These are phyloP conservation scores for Blastobotrys americana DNA, from an alignment of 805 yeast genomes.

Conservation along the genomic window DNA sequence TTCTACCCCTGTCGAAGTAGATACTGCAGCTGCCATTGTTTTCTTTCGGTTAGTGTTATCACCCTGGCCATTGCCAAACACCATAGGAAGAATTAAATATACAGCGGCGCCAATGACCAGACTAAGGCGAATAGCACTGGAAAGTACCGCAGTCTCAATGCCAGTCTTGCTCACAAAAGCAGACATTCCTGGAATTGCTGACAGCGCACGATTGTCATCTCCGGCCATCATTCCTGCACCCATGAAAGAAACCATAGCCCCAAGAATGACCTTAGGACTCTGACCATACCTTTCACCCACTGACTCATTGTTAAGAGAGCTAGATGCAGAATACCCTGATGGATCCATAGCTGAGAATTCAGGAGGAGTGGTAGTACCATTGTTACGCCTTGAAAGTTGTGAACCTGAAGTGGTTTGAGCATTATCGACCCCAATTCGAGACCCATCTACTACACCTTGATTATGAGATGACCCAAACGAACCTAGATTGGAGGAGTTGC, in stretches of 20 bases:
- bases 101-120: constrained; percentile 26
- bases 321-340: neutral
- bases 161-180: neutral
- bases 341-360: neutral
- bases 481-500: too few relatives aligned
- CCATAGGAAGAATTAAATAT: constrained; percentile 21
- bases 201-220: constrained; percentile 24
- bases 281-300: neutral
- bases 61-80: constrained; percentile 4
- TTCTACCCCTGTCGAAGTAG: constrained; percentile 18
- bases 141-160: neutral
- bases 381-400: too few relatives aligned
- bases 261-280: constrained; percentile 27
- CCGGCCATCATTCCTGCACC: constrained; percentile 25
- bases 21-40: constrained; percentile 4
- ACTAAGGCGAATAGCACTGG: constrained; percentile 19
- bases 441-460: constrained; percentile 1
- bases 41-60: too few relatives aligned
- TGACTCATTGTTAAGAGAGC: neutral
- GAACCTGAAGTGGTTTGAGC: too few relatives aligned
- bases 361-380: neutral
- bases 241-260: constrained; percentile 34
- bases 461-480: neutral
- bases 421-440: too few relatives aligned
- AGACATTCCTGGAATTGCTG: constrained; percentile 25